Conservation (phyloP, 805 yeast species). For the Candida schatavii region DNA sequence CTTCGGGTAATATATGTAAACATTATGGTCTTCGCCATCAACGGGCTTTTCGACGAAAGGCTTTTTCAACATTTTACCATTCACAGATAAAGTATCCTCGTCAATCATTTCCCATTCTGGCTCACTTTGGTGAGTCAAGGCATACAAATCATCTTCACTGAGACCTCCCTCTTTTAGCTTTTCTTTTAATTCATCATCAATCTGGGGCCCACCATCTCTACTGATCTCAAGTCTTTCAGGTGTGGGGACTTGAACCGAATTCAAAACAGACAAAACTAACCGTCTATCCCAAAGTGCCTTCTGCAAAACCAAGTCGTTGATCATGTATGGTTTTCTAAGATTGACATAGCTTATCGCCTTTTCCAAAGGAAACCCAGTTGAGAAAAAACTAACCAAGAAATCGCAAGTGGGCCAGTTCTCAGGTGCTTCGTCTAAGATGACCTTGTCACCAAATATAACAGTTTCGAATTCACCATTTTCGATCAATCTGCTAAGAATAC, state of each 20-base stretch:
- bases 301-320: slow-evolving; percentile 88
- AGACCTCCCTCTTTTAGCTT: slow-evolving; percentile 46
- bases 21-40: slow-evolving; percentile 98
- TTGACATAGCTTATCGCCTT: slow-evolving; percentile 91
- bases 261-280: slow-evolving; percentile 73
- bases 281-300: slow-evolving; percentile 98
- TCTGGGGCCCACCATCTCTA: slow-evolving; percentile 94
- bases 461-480: slow-evolving; percentile 96
- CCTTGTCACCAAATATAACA: slow-evolving; percentile 95
- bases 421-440: slow-evolving; percentile 85
- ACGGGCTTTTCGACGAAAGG: slow-evolving; percentile 99
- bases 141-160: slow-evolving; percentile 45
- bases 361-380: slow-evolving; percentile 94
- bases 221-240: slow-evolving; percentile 86
- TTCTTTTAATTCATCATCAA: slow-evolving; percentile 51
- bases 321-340: slow-evolving; percentile 81
- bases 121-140: slow-evolving; percentile 66
- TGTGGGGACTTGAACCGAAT: slow-evolving; percentile 82
- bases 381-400: slow-evolving; percentile 86
- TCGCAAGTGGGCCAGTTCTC: slow-evolving; percentile 99
- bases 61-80: slow-evolving; percentile 69
- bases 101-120: slow-evolving; percentile 87
- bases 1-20: slow-evolving; percentile 83
- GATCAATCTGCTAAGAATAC: slow-evolving; percentile 80
- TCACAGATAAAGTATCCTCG: slow-evolving; percentile 75